Evolutionary conservation across 2,329 filamentous ascomycete species (phyloP).

Genomic region (Talaromyces sp.): DNA sequence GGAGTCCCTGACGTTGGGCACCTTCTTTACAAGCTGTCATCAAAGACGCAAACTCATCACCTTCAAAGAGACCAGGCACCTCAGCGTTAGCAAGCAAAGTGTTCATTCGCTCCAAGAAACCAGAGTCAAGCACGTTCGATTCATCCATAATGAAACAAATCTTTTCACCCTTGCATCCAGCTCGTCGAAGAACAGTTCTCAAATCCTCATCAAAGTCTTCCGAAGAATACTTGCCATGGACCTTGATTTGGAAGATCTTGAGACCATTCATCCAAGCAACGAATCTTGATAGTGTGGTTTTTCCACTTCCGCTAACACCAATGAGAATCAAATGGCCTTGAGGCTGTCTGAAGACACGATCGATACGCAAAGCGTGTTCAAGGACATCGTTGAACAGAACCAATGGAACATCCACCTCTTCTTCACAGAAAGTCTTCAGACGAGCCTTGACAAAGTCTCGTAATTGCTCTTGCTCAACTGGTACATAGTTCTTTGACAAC

Average conservation of each 20-base stretch:
- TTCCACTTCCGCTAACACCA: conserved; percentile 96
- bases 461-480: conserved; percentile 90
- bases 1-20: conserved; percentile 87
- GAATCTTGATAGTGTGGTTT: conserved; percentile 95
- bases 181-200: conserved; percentile 84
- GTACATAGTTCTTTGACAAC: conserved; percentile 97
- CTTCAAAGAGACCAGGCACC: conserved; percentile 96
- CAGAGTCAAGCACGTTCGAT: conserved; percentile 95
- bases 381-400: conserved; percentile 99
- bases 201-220: conserved; percentile 99
- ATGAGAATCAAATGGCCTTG: conserved; percentile 98
- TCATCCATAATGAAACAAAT: conserved; percentile 99
- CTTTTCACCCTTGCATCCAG: conserved; percentile 97
- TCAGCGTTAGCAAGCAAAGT: conserved; percentile 98
- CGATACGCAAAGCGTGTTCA: conserved; percentile 96
- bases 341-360: conserved; percentile 96
- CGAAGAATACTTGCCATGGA: conserved; percentile 95
- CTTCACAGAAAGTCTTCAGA: conserved; percentile 96
- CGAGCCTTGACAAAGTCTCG: conserved; percentile 97
- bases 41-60: conserved; percentile 95
- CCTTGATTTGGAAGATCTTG: conserved; percentile 99
- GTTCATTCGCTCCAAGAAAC: conserved; percentile 99
- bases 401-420: conserved; percentile 96
- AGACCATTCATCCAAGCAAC: conserved; percentile 99
- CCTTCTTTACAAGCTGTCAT: conserved; percentile 99